These are phyloP conservation scores for Drechslerella coelobrocha DNA, from an alignment of 2,329 filamentous ascomycete genomes.

Conservation along the genomic window DNA sequence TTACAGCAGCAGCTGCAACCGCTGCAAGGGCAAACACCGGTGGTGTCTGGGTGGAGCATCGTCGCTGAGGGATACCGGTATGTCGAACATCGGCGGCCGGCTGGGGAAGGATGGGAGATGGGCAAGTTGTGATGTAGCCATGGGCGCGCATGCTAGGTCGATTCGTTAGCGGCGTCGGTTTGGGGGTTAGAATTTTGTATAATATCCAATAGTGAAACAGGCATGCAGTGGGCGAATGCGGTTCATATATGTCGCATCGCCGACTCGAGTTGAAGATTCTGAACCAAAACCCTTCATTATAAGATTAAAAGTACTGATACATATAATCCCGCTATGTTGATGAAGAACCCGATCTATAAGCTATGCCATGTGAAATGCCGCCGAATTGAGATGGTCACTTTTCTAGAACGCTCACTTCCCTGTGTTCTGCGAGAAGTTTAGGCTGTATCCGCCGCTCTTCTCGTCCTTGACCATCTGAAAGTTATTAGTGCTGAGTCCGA, in stretches of 20 bases:
- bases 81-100: constrained; percentile 58
- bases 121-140: constrained; percentile 24
- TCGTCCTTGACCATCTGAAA: constrained; percentile 94
- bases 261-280: too few species aligned
- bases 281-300: too few species aligned
- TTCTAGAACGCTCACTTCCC: constrained; percentile 29
- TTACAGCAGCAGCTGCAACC: constrained; percentile 55
- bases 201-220: too few species aligned
- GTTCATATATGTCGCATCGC: too few species aligned
- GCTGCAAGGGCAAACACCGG: constrained; percentile 53
- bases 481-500: constrained; percentile 90
- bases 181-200: neutral
- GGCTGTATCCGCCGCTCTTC: constrained; percentile 86
- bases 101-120: constrained; percentile 20
- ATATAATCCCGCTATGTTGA: neutral
- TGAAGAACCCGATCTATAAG: neutral
- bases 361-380: neutral
- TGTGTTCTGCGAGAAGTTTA: constrained; percentile 74
- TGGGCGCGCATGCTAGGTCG: neutral
- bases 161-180: neutral
- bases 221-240: too few species aligned
- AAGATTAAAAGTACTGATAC: neutral
- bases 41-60: constrained; percentile 60
- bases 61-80: constrained; percentile 70
- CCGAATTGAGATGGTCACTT: too few species aligned